Base-by-base conservation (phyloP, 108 stramenopile genomes). In the Chaetoceros tenuissimus region DNA sequence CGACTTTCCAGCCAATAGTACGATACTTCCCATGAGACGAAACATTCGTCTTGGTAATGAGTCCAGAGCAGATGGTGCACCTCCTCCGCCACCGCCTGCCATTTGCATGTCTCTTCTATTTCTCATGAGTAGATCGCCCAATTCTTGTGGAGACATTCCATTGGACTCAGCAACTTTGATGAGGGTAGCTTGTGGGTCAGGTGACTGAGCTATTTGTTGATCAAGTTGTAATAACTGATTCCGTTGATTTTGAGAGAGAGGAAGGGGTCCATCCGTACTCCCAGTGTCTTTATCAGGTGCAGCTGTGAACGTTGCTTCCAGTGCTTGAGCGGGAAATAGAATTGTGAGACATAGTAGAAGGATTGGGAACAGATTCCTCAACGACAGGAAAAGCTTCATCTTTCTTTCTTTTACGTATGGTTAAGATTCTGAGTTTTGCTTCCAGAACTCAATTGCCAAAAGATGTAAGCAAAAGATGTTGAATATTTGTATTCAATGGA, bases 181-280 rank as follows among this genome's bases (percentile, higher is more conserved):
- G 23, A 89, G 53, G 8, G 84, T 85, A n/a, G 68, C 79, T 20
- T 69, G 31, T 24, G 89, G 89, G 61, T 91, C 79, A 25, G 81
- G 77, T 2, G 84, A 69, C 13, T 68, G 55, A 21, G 64, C 71
- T 34, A 91, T 87, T 23, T 71, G 74, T 22, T 74, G 55, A 19
- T 84, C 81, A 8, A 91, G 64, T 51, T 87, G 74, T 16, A 81
- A 57, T 44, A 91, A 66, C 60, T 85, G 85, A 29, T 81, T 60
- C 2, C 89, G 70, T 51, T 86, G 80, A 0, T 56, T 57, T 47
- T 60, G 46, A 3, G 71, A 73, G 7, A 75, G 56, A 13, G 86
- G 86, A 31, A 87, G 68, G 3, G 86, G 72, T 18, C 78, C 80
- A 31, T 45, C 54, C 8, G 34, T 40, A 13, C 34, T 40, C 8